Base-by-base conservation (phyloP, 352 stramenopile species). In the Globisporangium parvum region DNA sequence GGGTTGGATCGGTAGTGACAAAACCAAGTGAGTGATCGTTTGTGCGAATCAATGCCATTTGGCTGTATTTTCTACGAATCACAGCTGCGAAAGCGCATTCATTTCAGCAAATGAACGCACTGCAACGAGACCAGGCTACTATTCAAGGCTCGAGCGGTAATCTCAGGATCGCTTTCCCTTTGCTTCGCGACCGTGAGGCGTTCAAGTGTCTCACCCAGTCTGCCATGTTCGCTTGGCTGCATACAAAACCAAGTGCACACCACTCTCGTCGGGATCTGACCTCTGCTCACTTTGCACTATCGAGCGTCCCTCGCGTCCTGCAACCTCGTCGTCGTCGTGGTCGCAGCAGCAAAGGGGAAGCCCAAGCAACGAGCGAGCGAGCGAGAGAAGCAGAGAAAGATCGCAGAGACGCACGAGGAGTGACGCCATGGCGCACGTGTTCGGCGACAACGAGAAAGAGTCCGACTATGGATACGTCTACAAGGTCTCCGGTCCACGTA, bases 401-500 rank as follows among this genome's bases (percentile, higher is more conserved):
- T 53, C 48, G 48, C 48, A 18, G 26, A 2, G 48, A 2, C 37
- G 24, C 35, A 4, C n/a, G 40, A 70, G 40, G 48, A 58, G 47
- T 41, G 42, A 54, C 26, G 69, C 39, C n/a, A 92, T 92, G 85
- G 73, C 81, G 69, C 66, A 90, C 62, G 80, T 94, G 51, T 91
- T 94, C 59, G 85, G 85, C 44, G 85, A 94, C 68, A 86, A 83
- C 49, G 85, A 94, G 65, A 85, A 85, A 63, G 85, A 94, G 60
- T 80, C 88, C 26, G 96, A 99, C 82, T 99, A 98, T 85, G 97
- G 97, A 63, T 99, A 98, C 70, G 97, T 99, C 62, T 98, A 98
- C 76, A 98, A 98, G 74, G 97, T 99, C 56, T 99, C 96, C 51
- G 97, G 97, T 55, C 97, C 97, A 53, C 80, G 88, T 97, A 88